Evolutionary conservation across 352 stramenopile species (phyloP), one percentile per base, ranked within the genome.

Genomic region (Globisporangium nagaii): DNA sequence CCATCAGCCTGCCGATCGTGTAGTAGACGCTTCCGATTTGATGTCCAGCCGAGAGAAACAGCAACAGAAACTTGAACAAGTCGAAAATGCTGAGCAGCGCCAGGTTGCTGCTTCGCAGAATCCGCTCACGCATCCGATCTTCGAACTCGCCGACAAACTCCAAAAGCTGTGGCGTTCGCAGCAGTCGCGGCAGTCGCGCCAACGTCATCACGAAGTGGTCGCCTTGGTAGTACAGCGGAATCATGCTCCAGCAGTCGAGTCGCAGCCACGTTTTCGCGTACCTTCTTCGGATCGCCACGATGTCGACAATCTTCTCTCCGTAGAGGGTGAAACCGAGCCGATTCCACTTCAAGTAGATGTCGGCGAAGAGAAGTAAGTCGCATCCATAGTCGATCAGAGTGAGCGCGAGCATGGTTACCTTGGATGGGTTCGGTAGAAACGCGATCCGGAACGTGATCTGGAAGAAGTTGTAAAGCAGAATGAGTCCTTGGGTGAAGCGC

Each of bases 381-480:
- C 62, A 53, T 1, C 28, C 28, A n/a, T 70, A 81, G 58, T 84
- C 73, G 25, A 78, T 53, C 11, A 51, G 35, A 12, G 69, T 75
- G n/a, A 79, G 39, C 53, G 42, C 57, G 1, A 42, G n/a, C 63
- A 75, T 66, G 1, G 66, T 73, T 11, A 9, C 27, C 2, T 44
- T 19, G 17, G 51, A 53, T 1, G 71, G 73, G 25, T 63, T 62
- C 11, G 61, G 62, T 2, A 79, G 34, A 45, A 82, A 82, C 20
- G 72, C 72, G 17, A 82, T 36, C 5, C 73, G 73, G 50, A 76
- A 84, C 7, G 71, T 59, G 35, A 84, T 75, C 22, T 62, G 52
- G 53, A 71, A 75, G 36, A 79, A 79, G 45, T 82, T 82, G 46
- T 82, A 79, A 8, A 82, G 61, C 27, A 87, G 51, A 30, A 88